Percentiles rank a stretch among this genome's conserved stretches.
Evolutionary conservation across 2,329 filamentous ascomycete genomes (phyloP).

Genomic region (Talaromyces marneffei): DNA sequence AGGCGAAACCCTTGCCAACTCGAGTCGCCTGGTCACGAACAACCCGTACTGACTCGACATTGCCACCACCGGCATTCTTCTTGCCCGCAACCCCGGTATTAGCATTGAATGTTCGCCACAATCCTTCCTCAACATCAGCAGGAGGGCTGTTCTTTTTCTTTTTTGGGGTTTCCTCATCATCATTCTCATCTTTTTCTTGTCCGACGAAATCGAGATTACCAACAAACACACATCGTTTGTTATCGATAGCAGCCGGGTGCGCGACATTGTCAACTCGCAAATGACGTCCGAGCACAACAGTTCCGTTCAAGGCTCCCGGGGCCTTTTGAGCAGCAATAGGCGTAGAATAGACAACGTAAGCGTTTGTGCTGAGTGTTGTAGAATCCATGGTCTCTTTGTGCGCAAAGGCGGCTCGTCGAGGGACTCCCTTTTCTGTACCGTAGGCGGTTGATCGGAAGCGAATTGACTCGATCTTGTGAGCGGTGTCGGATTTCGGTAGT

Average conservation of each 20-base stretch:
- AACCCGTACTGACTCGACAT: conserved; percentile 88
- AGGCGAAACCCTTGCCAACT: conserved; percentile 94
- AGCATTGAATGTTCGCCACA: conserved; percentile 39
- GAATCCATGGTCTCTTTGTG: conserved; percentile 85
- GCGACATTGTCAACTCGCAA: conserved; percentile 85
- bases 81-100: conserved; percentile 20
- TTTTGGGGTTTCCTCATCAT: conserved; percentile 54
- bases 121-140: conserved; percentile 84
- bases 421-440: conserved; percentile 61
- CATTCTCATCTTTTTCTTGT: conserved; percentile 65
- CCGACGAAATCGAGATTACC: conserved; percentile 96
- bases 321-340: conserved; percentile 69
- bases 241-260: conserved; percentile 74
- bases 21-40: conserved; percentile 83
- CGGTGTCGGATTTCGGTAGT: conserved; percentile 44
- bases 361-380: conserved; percentile 89
- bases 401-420: conserved; percentile 91
- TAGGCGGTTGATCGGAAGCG: conserved; percentile 94
- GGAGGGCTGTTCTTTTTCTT: conserved; percentile 65
- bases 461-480: conserved; percentile 78
- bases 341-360: conserved; percentile 84
- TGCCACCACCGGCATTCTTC: conserved; percentile 53
- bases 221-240: conserved; percentile 89
- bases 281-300: conserved; percentile 76
- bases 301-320: conserved; percentile 73